Conservation (phyloP, 2,329 filamentous ascomycete species). For the Neonectria faginata region DNA sequence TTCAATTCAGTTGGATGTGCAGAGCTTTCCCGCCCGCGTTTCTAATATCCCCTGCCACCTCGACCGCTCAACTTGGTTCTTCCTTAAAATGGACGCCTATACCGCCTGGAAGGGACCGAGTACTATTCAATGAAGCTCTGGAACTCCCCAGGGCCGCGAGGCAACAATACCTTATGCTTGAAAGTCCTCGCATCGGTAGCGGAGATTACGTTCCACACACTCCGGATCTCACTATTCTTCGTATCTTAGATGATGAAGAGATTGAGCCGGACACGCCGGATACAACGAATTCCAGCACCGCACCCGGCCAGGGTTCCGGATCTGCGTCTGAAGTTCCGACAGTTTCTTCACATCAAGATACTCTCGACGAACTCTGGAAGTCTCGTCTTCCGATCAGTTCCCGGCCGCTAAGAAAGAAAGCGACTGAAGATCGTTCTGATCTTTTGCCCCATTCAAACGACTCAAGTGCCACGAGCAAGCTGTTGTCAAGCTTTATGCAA, state of each 20-base stretch:
- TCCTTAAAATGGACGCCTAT: constrained; percentile 45
- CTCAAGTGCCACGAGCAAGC: constrained; percentile 41
- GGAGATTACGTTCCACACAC: constrained; percentile 26
- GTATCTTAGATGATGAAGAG: constrained; percentile 37
- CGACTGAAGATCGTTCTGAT: neutral
- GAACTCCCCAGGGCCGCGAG: constrained; percentile 14
- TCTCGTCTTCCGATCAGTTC: neutral
- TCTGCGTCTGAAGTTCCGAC: neutral
- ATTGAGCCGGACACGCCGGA: constrained; percentile 32
- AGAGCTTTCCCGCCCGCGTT: constrained; percentile 12
- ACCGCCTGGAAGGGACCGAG: constrained; percentile 20
- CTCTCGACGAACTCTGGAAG: constrained; percentile 20
- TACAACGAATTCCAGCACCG: too few species aligned
- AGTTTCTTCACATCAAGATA: neutral
- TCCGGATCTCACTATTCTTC: constrained; percentile 26
- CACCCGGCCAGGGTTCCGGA: neutral
- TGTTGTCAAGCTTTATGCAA: constrained; percentile 50
- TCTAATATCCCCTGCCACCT: constrained; percentile 5
- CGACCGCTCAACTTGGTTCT: constrained; percentile 27
- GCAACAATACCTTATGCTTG: constrained; percentile 31
- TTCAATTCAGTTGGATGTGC: constrained; percentile 46
- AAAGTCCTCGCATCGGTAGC: constrained; percentile 31
- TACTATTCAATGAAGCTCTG: constrained; percentile 31
- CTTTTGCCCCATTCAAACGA: constrained; percentile 35
- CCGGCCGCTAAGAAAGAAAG: constrained; percentile 14